Conservation (phyloP, 1,139 yeast genomes). For the Debaryomyces fabryi region DNA sequence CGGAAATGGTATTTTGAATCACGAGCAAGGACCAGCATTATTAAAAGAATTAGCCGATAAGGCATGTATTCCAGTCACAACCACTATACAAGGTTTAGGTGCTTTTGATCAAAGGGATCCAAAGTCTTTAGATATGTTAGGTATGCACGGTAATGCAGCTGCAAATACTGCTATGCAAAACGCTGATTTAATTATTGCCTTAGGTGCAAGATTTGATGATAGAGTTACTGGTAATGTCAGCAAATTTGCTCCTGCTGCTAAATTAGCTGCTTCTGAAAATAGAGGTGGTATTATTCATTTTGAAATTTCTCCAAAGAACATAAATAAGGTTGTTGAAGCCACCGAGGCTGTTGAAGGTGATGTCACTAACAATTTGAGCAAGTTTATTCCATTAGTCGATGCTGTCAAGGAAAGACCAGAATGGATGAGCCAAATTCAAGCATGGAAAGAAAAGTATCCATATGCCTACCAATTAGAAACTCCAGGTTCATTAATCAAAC, state of each 20-base stretch:
- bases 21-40: constrained; percentile 77
- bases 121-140: constrained; percentile 91
- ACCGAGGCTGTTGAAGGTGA: constrained; percentile 98
- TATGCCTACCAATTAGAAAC: constrained; percentile 77
- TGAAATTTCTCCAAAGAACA: constrained; percentile 94
- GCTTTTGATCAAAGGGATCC: constrained; percentile 91
- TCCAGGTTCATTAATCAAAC: constrained; percentile 82
- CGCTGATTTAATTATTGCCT: constrained; percentile 90
- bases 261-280: constrained; percentile 80
- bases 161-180: constrained; percentile 93
- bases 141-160: constrained; percentile 97
- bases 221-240: constrained; percentile 89
- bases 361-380: constrained; percentile 74
- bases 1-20: constrained; percentile 87
- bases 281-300: constrained; percentile 97
- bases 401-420: constrained; percentile 65
- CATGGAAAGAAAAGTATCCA: constrained; percentile 88
- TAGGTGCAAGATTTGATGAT: constrained; percentile 98
- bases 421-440: constrained; percentile 74
- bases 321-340: constrained; percentile 96
- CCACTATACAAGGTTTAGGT: constrained; percentile 92
- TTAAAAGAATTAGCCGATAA: constrained; percentile 86
- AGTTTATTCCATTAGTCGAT: constrained; percentile 70
- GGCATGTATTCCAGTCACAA: constrained; percentile 93
- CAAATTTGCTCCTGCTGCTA: constrained; percentile 93